Percentiles rank a stretch among this genome's conserved stretches.
Evolutionary conservation across 805 yeast species (phyloP).

Genomic region (Nakazawaea populi): DNA sequence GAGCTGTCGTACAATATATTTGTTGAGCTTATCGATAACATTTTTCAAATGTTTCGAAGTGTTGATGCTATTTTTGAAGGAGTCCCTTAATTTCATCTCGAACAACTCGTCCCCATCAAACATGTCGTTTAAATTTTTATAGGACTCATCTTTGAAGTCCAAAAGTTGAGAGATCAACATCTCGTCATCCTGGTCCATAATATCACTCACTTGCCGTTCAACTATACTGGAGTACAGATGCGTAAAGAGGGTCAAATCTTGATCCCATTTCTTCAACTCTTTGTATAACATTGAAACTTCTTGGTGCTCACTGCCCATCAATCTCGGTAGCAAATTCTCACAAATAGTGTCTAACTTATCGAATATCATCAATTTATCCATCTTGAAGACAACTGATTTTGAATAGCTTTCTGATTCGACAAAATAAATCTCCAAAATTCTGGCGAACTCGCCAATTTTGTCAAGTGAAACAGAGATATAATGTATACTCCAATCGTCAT

Average conservation of each 20-base stretch:
- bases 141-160: conserved; percentile 13
- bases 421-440: conserved; percentile 9
- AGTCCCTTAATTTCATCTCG: conserved; percentile 27
- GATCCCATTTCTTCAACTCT: not conserved
- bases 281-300: conserved; percentile 16
- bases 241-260: not conserved
- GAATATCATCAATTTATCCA: conserved; percentile 28
- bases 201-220: conserved; percentile 2
- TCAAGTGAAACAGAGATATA: not conserved
- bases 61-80: conserved; percentile 20
- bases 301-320: conserved; percentile 13
- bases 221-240: not conserved
- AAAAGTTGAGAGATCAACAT: conserved; percentile 13
- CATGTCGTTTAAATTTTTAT: conserved; percentile 9
- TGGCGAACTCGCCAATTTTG: not conserved
- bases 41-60: conserved; percentile 23
- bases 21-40: conserved; percentile 21
- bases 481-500: not conserved
- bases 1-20: conserved; percentile 12
- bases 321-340: conserved; percentile 16
- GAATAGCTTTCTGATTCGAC: conserved; percentile 17
- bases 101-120: conserved; percentile 19
- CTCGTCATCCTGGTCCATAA: conserved; percentile 9
- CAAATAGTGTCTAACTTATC: conserved; percentile 20
- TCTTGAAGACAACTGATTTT: conserved; percentile 15